Base-by-base conservation (phyloP, 805 yeast species). In the Pichia exigua region DNA sequence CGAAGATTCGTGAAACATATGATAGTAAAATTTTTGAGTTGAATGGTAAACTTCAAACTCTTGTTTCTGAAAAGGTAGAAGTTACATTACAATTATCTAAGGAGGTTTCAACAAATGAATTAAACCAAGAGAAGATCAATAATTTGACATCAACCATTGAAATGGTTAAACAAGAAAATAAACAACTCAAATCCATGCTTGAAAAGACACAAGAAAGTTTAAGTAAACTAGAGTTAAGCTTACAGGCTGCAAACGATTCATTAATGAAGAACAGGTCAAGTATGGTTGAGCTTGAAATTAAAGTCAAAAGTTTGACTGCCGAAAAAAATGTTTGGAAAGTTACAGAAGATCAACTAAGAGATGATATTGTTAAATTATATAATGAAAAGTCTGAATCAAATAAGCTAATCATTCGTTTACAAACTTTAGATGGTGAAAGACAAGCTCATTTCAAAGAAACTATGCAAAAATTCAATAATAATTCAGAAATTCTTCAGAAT, bases 381-480 rank as follows among this genome's bases (percentile, higher is more conserved):
- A 73, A 74, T 3, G 96, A 89, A 61, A 81, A 79, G 58, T 65
- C 75, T 7, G 74, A 79, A 48, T 68, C 87, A 42, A 82, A 76
- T 57, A 74, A 78, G 4, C 70, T 82, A 52, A 74, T 86, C 11
- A 64, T 76, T 9, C 83, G 77, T 58, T 67, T 87, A 44, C 92
- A 87, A 64, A 61, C 80, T 2, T 61, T 80, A 41, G 79, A 81
- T 51, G 73, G 73, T 48, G 91, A 87, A 61, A 74, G 90, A 49
- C 85, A 83, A 47, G 57, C 66, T 1, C 69, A 78, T 7, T 72
- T 77, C 45, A 62, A 68, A 21, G 83, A 80, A 40, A 61, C 82
- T 5, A 73, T 81, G 21, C 65, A 71, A 15, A 70, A 83, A 42
- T 72, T 81, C 48, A 61, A 74, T 10, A 65, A 70, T 24, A 81